These are phyloP conservation scores for Penicillium taxi DNA, from an alignment of 495 filamentous ascomycete species.

Conservation along the genomic window DNA sequence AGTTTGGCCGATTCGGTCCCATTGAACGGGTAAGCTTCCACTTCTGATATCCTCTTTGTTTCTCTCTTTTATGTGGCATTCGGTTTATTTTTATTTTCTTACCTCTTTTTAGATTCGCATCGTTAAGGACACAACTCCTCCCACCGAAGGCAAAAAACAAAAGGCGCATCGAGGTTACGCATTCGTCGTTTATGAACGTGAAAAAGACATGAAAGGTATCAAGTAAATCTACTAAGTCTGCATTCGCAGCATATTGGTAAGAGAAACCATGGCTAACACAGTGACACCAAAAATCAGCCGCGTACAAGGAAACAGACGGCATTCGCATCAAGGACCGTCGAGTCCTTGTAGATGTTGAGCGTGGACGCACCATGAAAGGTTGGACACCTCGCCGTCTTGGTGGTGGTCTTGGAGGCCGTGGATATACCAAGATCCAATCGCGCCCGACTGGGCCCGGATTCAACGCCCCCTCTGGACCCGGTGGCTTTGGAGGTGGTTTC, in stretches of 20 bases:
- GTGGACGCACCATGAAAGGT: slow-evolving; percentile 86
- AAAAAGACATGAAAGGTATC: slow-evolving; percentile 99
- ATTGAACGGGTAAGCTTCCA: slow-evolving; percentile 67
- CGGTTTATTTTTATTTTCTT: slow-evolving; percentile 2
- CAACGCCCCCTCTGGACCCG: slow-evolving; percentile 57
- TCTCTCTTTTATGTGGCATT: too few species aligned
- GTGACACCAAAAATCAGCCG: slow-evolving; percentile 42
- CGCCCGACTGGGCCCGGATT: slow-evolving; percentile 58
- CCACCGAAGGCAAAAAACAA: slow-evolving; percentile 72
- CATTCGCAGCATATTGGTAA: slow-evolving; percentile 11
- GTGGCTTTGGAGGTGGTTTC: slow-evolving; percentile 59
- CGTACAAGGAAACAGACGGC: slow-evolving; percentile 83
- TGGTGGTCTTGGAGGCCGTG: slow-evolving; percentile 84
- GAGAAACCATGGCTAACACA: slow-evolving; percentile 29
- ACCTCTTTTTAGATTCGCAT: slow-evolving; percentile 68
- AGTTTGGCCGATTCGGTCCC: slow-evolving; percentile 90
- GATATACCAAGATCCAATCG: slow-evolving; percentile 80
- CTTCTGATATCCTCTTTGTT: neutral
- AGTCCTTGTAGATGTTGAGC: slow-evolving; percentile 91
- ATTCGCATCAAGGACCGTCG: slow-evolving; percentile 86
- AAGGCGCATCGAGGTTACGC: slow-evolving; percentile 92
- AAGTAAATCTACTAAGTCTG: slow-evolving; percentile 5
- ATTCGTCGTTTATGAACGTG: slow-evolving; percentile 93
- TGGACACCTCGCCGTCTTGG: slow-evolving; percentile 92
- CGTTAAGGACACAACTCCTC: slow-evolving; percentile 57